Evolutionary conservation across 768 basidiomycete species (phyloP), one percentile per base, ranked within the genome.

Genomic region (Xerocomus brunneocitrinus): DNA sequence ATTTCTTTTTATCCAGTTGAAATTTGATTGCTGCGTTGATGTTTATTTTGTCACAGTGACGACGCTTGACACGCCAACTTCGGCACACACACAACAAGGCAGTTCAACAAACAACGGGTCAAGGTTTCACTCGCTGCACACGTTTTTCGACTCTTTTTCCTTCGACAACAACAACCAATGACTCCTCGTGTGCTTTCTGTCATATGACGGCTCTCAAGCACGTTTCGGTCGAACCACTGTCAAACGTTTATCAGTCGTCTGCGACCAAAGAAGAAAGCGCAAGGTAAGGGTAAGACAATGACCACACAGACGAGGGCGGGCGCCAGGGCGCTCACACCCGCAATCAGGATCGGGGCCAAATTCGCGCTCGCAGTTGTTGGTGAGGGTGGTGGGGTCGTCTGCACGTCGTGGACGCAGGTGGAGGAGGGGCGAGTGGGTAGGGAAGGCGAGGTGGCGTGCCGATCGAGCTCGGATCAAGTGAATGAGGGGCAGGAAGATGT

Each of bases 161-260:
- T 12, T 32, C 31, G 31, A 32, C 10, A 32, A 32, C 31, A 32
- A 32, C 9, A 32, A 32, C 2, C 31, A 32, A 32, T 35, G 35
- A 47, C 47, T 19, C 30, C 24, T 43, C 39, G 45, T 53, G 63
- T 69, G 68, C 44, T 19, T 47, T 50, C 49, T 28, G 52, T 22
- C 36, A 31, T 47, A 70, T 68, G 67, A 70, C 68, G 35, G 56
- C 64, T 41, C 46, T 60, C 57, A 57, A 70, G 14, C 60, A 59
- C 51, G 54, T 57, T 58, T 55, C 55, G 27, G 52, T 62, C 56
- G 56, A 57, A 48, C 57, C 56, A 54, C 41, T 39, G 44, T 39
- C 49, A 48, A 42, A 58, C 22, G 39, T 40, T 24, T 22, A 40
- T 36, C 47, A n/a, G n/a, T n/a, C n/a, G n/a, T n/a, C n/a, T n/a